These are phyloP conservation scores for Nyctanthes arbortristis DNA, from an alignment of 257 asterid genomes.

Conservation along the genomic window DNA sequence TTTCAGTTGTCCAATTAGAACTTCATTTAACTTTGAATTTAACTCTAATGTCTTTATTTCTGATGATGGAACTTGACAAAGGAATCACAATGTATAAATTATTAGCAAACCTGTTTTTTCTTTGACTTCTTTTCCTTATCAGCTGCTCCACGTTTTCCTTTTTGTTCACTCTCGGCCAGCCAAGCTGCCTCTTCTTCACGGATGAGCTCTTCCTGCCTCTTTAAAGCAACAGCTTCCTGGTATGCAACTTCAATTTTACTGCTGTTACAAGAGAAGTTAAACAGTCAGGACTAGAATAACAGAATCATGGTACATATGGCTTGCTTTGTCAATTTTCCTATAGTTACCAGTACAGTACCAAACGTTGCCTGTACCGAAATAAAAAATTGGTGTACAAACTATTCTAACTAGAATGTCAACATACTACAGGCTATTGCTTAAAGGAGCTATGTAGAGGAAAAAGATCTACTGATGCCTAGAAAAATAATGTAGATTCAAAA, in stretches of 20 bases:
- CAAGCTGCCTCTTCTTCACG: constrained; percentile 65
- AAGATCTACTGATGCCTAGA: neutral
- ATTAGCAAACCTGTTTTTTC: constrained; percentile 58
- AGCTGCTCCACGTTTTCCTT: constrained; percentile 60
- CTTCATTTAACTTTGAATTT: neutral
- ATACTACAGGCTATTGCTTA: neutral
- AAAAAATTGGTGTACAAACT: neutral
- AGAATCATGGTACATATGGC: neutral
- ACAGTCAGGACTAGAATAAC: neutral
- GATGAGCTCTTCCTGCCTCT: constrained; percentile 65
- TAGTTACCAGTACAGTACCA: neutral
- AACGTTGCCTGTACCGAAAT: neutral
- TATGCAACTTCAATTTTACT: constrained; percentile 62
- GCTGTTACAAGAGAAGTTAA: constrained; percentile 18
- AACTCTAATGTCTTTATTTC: neutral
- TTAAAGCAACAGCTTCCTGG: constrained; percentile 61
- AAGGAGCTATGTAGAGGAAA: neutral
- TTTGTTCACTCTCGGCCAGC: constrained; percentile 75
- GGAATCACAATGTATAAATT: neutral
- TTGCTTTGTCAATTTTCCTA: neutral
- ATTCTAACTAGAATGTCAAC: neutral
- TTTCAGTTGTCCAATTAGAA: neutral
- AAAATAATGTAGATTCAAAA: neutral
- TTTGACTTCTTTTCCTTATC: constrained; percentile 76
- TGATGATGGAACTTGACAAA: neutral